These are phyloP conservation scores for Beauveria rudraprayagi DNA, from an alignment of 2,329 filamentous ascomycete genomes.

Conservation along the genomic window DNA sequence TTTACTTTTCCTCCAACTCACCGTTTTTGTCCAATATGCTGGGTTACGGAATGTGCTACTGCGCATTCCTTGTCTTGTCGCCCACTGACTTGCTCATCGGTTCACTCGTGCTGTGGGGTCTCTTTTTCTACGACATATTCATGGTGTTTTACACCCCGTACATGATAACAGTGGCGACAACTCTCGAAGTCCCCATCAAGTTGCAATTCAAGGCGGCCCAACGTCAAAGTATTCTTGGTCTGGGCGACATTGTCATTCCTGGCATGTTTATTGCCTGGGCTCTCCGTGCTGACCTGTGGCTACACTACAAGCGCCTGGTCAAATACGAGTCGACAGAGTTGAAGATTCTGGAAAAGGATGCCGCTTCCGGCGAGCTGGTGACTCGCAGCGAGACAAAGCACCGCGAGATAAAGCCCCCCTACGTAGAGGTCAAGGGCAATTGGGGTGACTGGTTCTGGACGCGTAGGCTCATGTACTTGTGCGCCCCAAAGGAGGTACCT, in stretches of 20 bases:
- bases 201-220: constrained; percentile 64
- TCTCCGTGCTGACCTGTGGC: constrained; percentile 82
- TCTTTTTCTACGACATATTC: constrained; percentile 94
- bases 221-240: constrained; percentile 73
- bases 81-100: constrained; percentile 82
- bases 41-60: constrained; percentile 81
- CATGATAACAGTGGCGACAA: constrained; percentile 82
- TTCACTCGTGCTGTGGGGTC: constrained; percentile 63
- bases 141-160: constrained; percentile 84
- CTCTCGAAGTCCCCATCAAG: constrained; percentile 87
- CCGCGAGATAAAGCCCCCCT: constrained; percentile 43
- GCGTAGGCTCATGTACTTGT: constrained; percentile 21
- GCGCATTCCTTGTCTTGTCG: constrained; percentile 73
- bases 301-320: constrained; percentile 67
- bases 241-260: constrained; percentile 90
- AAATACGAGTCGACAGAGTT: constrained; percentile 33
- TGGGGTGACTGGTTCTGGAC: constrained; percentile 88
- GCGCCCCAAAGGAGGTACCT: constrained; percentile 19
- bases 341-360: constrained; percentile 26
- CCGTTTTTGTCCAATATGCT: constrained; percentile 69
- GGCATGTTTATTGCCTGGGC: constrained; percentile 85
- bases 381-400: constrained; percentile 32
- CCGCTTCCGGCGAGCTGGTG: constrained; percentile 24
- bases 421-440: constrained; percentile 54
- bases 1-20: constrained; percentile 59